Percentiles rank a stretch among this genome's conserved stretches.
phyloP scores from a whole-genome alignment of 2,329 filamentous ascomycete genomes.

The Allantophomopsis cytisporea region DNA sequence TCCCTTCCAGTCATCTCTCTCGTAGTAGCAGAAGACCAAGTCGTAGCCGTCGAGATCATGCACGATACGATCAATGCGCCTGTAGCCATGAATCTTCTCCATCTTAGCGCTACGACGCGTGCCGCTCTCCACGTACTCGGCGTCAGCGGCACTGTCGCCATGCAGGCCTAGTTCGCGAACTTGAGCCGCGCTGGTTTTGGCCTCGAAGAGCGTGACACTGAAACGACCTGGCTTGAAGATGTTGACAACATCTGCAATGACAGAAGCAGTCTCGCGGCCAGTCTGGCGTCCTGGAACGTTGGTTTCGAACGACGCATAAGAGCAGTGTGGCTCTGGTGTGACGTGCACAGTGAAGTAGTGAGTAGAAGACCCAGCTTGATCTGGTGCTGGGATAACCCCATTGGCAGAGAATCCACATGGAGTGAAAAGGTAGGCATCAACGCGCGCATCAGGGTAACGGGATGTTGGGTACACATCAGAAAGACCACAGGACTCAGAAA shows the following conservation, averaged over 20 bases:
- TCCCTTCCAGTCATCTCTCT: constrained; percentile 61
- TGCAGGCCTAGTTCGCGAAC: constrained; percentile 16
- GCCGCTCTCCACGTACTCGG: constrained; percentile 25
- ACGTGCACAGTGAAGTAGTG: constrained; percentile 99
- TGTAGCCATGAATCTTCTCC: constrained; percentile 75
- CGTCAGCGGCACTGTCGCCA: constrained; percentile 18
- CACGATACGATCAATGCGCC: constrained; percentile 83
- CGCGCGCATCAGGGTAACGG: constrained; percentile 81
- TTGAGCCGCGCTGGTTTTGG: constrained; percentile 41
- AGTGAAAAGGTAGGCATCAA: constrained; percentile 93
- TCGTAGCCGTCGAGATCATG: constrained; percentile 97
- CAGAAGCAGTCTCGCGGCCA: constrained; percentile 76
- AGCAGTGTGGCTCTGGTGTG: constrained; percentile 92
- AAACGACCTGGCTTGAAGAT: constrained; percentile 98
- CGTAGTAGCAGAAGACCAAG: constrained; percentile 91
- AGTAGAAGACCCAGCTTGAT: constrained; percentile 31
- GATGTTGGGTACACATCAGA: constrained; percentile 77
- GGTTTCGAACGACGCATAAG: constrained; percentile 95
- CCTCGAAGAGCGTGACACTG: constrained; percentile 92
- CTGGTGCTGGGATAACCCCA: constrained; percentile 74
- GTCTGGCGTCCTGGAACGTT: constrained; percentile 86
- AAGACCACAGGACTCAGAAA: constrained; percentile 81
- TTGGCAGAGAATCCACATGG: constrained; percentile 97
- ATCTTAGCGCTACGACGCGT: constrained; percentile 29
- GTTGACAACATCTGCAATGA: constrained; percentile 83